Evolutionary conservation across 129 eudicot species (phyloP).

Genomic region (Silybum marianum): DNA sequence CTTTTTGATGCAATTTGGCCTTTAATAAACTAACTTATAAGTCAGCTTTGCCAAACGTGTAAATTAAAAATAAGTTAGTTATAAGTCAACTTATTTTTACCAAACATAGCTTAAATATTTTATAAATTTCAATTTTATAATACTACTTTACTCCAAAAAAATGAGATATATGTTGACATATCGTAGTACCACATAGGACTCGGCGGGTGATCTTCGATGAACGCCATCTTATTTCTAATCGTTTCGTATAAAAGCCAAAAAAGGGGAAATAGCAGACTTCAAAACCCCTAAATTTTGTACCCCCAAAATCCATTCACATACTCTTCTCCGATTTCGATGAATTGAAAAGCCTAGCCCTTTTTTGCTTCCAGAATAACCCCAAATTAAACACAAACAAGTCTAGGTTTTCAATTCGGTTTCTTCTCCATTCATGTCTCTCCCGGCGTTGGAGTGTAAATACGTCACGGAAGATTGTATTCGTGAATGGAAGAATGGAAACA

Average conservation of each 20-base stretch:
- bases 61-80: too few species aligned
- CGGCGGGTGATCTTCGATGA: neutral
- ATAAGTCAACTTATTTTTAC: too few species aligned
- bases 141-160: too few species aligned
- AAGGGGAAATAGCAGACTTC: slow-evolving; percentile 15
- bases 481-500: slow-evolving; percentile 70
- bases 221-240: neutral
- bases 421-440: slow-evolving; percentile 60
- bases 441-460: slow-evolving; percentile 64
- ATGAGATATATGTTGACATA: too few species aligned
- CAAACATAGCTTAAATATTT: too few species aligned
- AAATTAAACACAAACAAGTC: slow-evolving; percentile 12
- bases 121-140: too few species aligned
- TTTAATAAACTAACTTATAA: too few species aligned
- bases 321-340: neutral
- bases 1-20: too few species aligned
- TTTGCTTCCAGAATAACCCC: slow-evolving; percentile 13
- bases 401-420: slow-evolving; percentile 25
- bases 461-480: slow-evolving; percentile 72
- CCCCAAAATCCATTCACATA: neutral
- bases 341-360: slow-evolving; percentile 21
- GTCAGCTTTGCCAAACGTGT: too few species aligned
- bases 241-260: slow-evolving; percentile 8
- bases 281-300: slow-evolving; percentile 29
- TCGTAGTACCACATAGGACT: too few species aligned